Base-by-base conservation (phyloP, 139 green algal genomes). In the Astrephomene gubernaculifera region DNA sequence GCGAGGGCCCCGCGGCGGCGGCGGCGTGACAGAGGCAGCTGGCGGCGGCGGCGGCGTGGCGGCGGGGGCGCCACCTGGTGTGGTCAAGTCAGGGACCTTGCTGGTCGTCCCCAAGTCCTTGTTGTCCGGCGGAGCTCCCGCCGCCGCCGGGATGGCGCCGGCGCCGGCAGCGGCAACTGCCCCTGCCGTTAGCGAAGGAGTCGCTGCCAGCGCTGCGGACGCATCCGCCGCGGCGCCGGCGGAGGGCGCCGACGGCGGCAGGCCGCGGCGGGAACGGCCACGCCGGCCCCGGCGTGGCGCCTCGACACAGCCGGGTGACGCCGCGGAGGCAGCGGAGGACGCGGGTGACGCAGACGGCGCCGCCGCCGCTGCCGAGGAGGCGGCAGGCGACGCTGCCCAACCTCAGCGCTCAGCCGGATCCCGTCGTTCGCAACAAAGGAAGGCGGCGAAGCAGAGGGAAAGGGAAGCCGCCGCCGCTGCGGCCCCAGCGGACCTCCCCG, bases 81-180 rank as follows among this genome's bases (percentile, higher is more conserved):
- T 79, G 12, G 71, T 79, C 25, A 79, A 64, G 71, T 49, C 71
- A 12, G 71, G n/a, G 9, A 44, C n/a, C 10, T 79, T 64, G 44
- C 27, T 79, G 43, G 63, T 54, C 17, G 71, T 79, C 29, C 71
- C 71, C 14, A 79, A 64, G 71, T 79, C 71, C n/a, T 12, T 79
- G 25, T 44, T 79, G 27, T 44, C 31, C 4, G 43, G 70, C 24
- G 43, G 70, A 2, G 70, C 39, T 1, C 17, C 4, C 6, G 72
- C 49, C 0, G 49, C 3, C 0, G 33, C 52, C 4, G 60, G 4
- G 12, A 54, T 36, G 53, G 36, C 53, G 0, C 10, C 27, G 5
- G 53, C 38, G 10, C 6, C 38, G 36, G 54, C 70, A 25, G 41
- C 41, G n/a, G 6, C 44, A n/a, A n/a, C n/a, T n/a, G 0, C 10